Conservation (phyloP, 345 rosid genomes). For the Brassica cretica region DNA sequence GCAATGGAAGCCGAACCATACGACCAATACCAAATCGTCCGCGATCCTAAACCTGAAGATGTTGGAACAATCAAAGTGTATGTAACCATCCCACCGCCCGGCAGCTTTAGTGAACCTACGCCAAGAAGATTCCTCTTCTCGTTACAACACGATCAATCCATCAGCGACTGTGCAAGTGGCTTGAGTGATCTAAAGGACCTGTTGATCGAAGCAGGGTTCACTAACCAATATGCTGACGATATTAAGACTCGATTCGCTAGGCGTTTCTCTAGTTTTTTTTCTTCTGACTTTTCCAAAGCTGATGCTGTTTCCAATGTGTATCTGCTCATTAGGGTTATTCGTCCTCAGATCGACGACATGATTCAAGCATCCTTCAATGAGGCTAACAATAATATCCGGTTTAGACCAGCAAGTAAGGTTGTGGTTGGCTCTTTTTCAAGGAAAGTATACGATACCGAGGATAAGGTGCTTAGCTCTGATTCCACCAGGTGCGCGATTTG, state of each 20-base stretch:
- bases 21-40: background rate
- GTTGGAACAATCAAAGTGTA: background rate
- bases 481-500: background rate
- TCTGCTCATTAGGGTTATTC: too few species aligned
- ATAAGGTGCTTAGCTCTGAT: background rate
- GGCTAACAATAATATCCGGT: background rate
- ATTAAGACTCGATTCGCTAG: background rate
- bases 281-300: background rate
- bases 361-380: background rate
- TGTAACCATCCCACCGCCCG: background rate
- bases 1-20: background rate
- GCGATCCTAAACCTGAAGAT: background rate
- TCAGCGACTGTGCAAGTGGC: background rate
- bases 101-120: background rate
- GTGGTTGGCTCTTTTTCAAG: background rate
- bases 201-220: background rate
- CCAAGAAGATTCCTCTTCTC: background rate
- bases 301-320: background rate
- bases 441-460: background rate
- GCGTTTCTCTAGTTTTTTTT: background rate
- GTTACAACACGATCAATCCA: background rate
- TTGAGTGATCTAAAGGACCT: background rate
- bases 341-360: background rate
- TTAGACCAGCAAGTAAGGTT: background rate
- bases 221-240: background rate